These are phyloP conservation scores for Kodamaea hsintzibuensis DNA, from an alignment of 805 yeast species.

Conservation along the genomic window DNA sequence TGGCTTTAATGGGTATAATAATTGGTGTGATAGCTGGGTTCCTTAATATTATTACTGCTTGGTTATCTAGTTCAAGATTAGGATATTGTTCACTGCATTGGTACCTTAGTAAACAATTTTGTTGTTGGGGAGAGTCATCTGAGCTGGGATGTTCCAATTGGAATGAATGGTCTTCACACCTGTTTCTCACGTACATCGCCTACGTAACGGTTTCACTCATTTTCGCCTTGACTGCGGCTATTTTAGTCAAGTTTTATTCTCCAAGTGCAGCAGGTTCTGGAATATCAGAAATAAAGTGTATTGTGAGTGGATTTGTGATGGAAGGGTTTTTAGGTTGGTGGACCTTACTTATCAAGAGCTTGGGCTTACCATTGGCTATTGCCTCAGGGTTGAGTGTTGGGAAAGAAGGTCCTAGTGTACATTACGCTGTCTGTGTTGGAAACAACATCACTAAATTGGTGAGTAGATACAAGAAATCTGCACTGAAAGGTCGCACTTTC, in stretches of 20 bases:
- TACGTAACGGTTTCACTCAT: conserved; percentile 60
- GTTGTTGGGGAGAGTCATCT: conserved; percentile 61
- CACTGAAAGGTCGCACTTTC: conserved; percentile 54
- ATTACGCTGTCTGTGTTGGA: conserved; percentile 97
- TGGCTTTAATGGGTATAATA: conserved; percentile 70
- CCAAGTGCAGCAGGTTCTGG: conserved; percentile 98
- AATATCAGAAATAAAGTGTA: conserved; percentile 93
- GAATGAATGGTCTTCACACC: conserved; percentile 60
- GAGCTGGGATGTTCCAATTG: conserved; percentile 56
- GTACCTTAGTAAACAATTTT: conserved; percentile 71
- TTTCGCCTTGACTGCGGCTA: conserved; percentile 67
- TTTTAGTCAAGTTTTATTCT: conserved; percentile 67
- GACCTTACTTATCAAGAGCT: conserved; percentile 72
- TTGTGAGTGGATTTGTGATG: conserved; percentile 84
- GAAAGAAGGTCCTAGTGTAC: conserved; percentile 98
- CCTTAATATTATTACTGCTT: conserved; percentile 79
- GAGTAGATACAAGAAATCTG: conserved; percentile 44
- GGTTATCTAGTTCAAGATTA: conserved; percentile 73
- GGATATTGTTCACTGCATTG: conserved; percentile 77
- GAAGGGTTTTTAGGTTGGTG: conserved; percentile 72
- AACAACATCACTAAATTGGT: conserved; percentile 65
- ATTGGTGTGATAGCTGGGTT: conserved; percentile 86
- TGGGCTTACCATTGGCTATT: conserved; percentile 86
- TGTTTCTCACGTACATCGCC: conserved; percentile 50
- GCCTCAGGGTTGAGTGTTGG: conserved; percentile 94